These are phyloP conservation scores for Penicillium sp. DNA, from an alignment of 2,329 filamentous ascomycete species.

Conservation along the genomic window DNA sequence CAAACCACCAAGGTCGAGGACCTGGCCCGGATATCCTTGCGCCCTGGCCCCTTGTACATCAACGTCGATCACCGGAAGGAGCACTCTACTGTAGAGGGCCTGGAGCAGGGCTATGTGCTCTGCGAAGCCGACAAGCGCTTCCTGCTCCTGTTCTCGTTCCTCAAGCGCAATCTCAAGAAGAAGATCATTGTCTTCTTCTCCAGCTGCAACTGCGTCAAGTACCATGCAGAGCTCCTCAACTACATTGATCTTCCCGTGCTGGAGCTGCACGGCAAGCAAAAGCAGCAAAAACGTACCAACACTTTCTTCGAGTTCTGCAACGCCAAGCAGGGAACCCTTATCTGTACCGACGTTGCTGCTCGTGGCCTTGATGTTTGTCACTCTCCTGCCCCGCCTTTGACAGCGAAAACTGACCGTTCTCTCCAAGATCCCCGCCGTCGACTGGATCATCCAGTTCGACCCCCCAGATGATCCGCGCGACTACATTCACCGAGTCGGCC, in stretches of 20 bases:
- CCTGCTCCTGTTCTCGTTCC: conserved; percentile 87
- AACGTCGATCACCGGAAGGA: conserved; percentile 91
- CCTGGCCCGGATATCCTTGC: conserved; percentile 87
- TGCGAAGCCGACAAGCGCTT: conserved; percentile 95
- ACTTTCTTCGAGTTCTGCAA: conserved; percentile 97
- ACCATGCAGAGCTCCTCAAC: conserved; percentile 92
- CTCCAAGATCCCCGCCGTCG: conserved; percentile 78
- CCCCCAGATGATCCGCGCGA: conserved; percentile 87
- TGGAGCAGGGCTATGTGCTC: conserved; percentile 94
- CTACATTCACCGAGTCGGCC: conserved; percentile 94
- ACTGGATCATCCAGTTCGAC: conserved; percentile 96
- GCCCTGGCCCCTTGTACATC: conserved; percentile 90
- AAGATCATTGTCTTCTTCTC: conserved; percentile 98
- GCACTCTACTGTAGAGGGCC: conserved; percentile 85
- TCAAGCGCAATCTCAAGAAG: conserved; percentile 89
- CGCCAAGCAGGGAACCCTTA: conserved; percentile 79
- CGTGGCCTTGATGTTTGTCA: conserved; percentile 78
- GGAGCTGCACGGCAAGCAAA: conserved; percentile 90
- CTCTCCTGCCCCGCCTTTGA: not conserved
- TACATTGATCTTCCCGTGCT: conserved; percentile 93
- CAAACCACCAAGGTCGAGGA: conserved; percentile 99
- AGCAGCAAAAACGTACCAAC: conserved; percentile 98
- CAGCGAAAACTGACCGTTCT: not conserved
- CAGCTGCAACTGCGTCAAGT: conserved; percentile 91
- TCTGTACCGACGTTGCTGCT: conserved; percentile 96